A percentile compares a stretch with the other conserved stretches of the same genome.
phyloP scores from a whole-genome alignment of 345 rosid species.

The Melaleuca alternifolia region DNA sequence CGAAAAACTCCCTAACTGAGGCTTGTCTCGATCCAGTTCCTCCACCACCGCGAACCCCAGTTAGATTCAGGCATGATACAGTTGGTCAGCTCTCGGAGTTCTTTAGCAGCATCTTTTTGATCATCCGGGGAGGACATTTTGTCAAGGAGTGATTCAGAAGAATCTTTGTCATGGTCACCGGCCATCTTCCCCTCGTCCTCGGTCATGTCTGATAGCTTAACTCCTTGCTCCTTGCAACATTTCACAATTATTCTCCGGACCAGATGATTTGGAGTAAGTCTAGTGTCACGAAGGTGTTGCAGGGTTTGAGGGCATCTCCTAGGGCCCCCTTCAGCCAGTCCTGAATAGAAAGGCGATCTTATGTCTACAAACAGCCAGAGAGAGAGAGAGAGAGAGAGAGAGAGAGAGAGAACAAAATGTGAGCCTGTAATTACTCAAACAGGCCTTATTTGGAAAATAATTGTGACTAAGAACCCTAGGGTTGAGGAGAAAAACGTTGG shows the following conservation, averaged over 20 bases:
- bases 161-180: slow-evolving; percentile 9
- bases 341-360: too few species aligned
- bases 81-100: slow-evolving; percentile 41
- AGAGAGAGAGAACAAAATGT: background rate
- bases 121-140: slow-evolving; percentile 34
- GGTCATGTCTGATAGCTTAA: slow-evolving; percentile 15
- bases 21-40: slow-evolving; percentile 5
- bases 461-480: background rate
- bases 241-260: slow-evolving; percentile 30
- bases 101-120: slow-evolving; percentile 32
- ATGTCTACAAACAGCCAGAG: too few species aligned
- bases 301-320: slow-evolving; percentile 36
- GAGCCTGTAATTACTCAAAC: background rate
- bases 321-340: slow-evolving; percentile 26
- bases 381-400: slow-evolving; percentile 1
- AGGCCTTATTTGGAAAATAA: background rate
- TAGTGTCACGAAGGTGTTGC: slow-evolving; percentile 26
- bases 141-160: slow-evolving; percentile 23
- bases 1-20: slow-evolving; percentile 20
- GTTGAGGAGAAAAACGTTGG: background rate
- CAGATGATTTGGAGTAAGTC: slow-evolving; percentile 30
- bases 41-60: too few species aligned
- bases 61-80: too few species aligned
- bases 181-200: slow-evolving; percentile 1
- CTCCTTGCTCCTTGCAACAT: slow-evolving; percentile 28